Evolutionary conservation across 768 basidiomycete species (phyloP).

Genomic region (Mycena indigotica): DNA sequence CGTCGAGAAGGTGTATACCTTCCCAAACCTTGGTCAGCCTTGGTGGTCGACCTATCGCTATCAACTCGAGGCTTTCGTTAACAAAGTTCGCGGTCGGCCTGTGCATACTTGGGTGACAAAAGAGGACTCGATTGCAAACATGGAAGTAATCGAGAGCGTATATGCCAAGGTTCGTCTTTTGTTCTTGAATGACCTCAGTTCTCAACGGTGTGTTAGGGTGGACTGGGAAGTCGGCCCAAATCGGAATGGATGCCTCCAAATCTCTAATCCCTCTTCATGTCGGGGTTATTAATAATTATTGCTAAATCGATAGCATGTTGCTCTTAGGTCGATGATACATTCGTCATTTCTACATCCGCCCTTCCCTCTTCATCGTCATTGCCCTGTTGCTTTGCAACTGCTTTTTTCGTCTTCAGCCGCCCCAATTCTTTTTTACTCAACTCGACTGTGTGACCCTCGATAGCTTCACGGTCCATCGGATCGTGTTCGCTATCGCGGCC

Average conservation of each 20-base stretch:
- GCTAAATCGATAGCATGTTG: too few species aligned
- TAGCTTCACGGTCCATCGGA: slow-evolving; percentile 36
- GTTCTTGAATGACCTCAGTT: background rate
- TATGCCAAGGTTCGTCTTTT: slow-evolving; percentile 48
- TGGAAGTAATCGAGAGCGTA: slow-evolving; percentile 59
- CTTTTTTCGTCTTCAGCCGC: slow-evolving; percentile 53
- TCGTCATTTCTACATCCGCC: too few species aligned
- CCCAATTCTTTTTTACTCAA: slow-evolving; percentile 50
- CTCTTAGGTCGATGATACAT: too few species aligned
- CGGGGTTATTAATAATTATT: too few species aligned
- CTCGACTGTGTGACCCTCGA: slow-evolving; percentile 24
- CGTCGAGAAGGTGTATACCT: slow-evolving; percentile 49
- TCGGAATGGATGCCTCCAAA: slow-evolving; percentile 27
- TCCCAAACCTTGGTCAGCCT: slow-evolving; percentile 49
- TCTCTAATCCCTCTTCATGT: too few species aligned
- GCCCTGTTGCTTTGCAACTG: slow-evolving; percentile 37
- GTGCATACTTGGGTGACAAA: slow-evolving; percentile 56
- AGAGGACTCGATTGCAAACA: slow-evolving; percentile 58
- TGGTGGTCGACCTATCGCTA: slow-evolving; percentile 63
- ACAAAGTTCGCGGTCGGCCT: slow-evolving; percentile 52
- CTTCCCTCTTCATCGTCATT: slow-evolving; percentile 18
- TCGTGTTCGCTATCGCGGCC: slow-evolving; percentile 49
- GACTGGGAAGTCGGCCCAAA: slow-evolving; percentile 37
- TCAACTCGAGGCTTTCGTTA: slow-evolving; percentile 67
- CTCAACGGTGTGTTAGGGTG: slow-evolving; percentile 23